Evolutionary conservation across 2,329 filamentous ascomycete species (phyloP).

Genomic region (Fusarium sp.): DNA sequence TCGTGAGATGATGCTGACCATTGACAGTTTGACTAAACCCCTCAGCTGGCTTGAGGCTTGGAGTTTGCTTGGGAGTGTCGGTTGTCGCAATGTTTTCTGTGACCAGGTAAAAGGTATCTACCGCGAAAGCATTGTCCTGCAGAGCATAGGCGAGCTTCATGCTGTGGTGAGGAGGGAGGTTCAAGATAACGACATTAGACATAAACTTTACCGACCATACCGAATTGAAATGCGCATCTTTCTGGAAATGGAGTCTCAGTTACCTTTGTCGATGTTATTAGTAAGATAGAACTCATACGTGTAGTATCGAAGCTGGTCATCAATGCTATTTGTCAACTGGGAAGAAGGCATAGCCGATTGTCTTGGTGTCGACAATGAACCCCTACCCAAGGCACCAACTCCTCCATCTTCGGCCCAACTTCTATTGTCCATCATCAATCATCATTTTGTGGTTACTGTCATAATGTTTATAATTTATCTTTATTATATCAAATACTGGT

Average conservation of each 20-base stretch:
- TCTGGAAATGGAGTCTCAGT: constrained; percentile 24
- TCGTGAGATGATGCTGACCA: constrained; percentile 18
- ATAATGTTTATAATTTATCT: not conserved
- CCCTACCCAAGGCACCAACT: not conserved
- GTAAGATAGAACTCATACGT: not conserved
- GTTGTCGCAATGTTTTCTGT: constrained; percentile 30
- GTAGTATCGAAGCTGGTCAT: not conserved
- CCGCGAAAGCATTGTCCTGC: constrained; percentile 29
- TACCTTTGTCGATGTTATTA: not conserved
- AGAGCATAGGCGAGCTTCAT: constrained; percentile 17
- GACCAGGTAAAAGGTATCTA: constrained; percentile 26
- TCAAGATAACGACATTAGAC: constrained; percentile 43
- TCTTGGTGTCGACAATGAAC: not conserved
- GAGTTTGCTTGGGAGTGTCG: constrained; percentile 34
- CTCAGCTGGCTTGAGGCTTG: constrained; percentile 41
- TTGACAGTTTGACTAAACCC: constrained; percentile 53
- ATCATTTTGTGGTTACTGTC: not conserved
- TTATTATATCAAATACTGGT: not conserved
- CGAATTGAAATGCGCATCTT: constrained; percentile 39
- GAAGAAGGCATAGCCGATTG: not conserved
- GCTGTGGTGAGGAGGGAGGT: constrained; percentile 23
- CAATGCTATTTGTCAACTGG: not conserved
- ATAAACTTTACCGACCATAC: constrained; percentile 37
- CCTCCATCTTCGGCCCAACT: not conserved
- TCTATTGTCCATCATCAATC: not conserved